Base-by-base conservation (phyloP, 768 basidiomycete species). In the Russula brevipes region DNA sequence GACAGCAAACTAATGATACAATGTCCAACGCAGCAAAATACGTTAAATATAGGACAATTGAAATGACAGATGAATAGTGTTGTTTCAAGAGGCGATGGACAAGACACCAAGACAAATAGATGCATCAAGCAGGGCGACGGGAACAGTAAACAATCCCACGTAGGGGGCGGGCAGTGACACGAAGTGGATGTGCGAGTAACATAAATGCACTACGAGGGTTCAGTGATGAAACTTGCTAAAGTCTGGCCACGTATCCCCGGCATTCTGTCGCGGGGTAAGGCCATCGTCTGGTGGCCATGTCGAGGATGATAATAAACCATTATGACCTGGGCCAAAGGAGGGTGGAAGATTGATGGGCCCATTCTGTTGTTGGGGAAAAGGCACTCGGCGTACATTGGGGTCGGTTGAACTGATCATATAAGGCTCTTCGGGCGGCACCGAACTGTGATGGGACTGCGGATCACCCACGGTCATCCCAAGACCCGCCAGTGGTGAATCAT, bases 41-140 rank as follows among this genome's bases (percentile, higher is more conserved):
- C 4, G 58, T 64, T 64, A 60, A 60, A 64, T 60, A 64, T 60
- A 46, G 42, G 30, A 64, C 54, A 63, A 39, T 42, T 35, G 45
- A 16, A 59, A 59, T 4, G 24, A 51, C 30, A 59, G 31, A 49
- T 7, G 46, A 46, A 50, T 64, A 50, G 63, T n/a, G 9, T 39
- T 54, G 52, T 50, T 44, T 54, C 12, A 42, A 36, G 4, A 39
- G 24, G 44, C 30, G 41, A 45, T 9, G 17, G n/a, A 50, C 30
- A 35, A 57, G 41, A 41, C 44, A 35, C 38, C 14, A 33, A 11
- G 46, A 42, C 9, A 24, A 38, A 41, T 41, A 45, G 47, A 33
- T 60, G 63, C 55, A 60, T 45, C 63, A 47, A 60, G 57, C 44
- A 62, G 2, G n/a, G 16, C 45, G n/a, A 39, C 33, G 33, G 44